These are phyloP conservation scores for Syncephalastrum monosporum DNA, from an alignment of 371 early-diverging fungal genomes.

Conservation along the genomic window DNA sequence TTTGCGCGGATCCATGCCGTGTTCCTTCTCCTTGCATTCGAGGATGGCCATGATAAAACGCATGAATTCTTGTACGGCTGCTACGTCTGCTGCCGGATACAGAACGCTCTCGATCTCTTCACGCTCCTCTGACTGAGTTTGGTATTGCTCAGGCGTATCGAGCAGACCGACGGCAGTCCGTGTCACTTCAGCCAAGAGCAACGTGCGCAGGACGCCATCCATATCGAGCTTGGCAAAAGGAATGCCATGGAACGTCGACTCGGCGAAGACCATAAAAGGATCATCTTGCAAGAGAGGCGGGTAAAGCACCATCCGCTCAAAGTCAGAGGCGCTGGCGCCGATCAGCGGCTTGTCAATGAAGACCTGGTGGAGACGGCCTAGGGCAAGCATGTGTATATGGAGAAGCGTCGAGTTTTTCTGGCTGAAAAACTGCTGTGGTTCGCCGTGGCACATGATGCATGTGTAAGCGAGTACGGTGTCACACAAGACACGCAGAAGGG, in stretches of 20 bases:
- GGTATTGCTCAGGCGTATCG: conserved; percentile 1
- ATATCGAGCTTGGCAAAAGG: conserved; percentile 59
- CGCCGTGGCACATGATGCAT: conserved; percentile 44
- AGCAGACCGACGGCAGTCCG: conserved; percentile 47
- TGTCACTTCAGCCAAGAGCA: conserved; percentile 66
- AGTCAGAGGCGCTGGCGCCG: conserved; percentile 11
- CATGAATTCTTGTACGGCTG: conserved; percentile 26
- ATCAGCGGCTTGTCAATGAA: conserved; percentile 27
- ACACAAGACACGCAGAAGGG: conserved; percentile 63
- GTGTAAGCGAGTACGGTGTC: conserved; percentile 62
- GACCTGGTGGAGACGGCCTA: conserved; percentile 52
- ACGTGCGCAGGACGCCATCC: conserved; percentile 62
- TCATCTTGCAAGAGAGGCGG: conserved; percentile 69
- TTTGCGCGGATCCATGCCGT: conserved; percentile 3
- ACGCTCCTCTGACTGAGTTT: conserved; percentile 4
- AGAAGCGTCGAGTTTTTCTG: conserved; percentile 11
- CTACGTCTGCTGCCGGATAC: background rate
- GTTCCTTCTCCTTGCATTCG: background rate
- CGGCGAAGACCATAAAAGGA: conserved; percentile 65
- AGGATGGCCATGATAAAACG: conserved; percentile 18
- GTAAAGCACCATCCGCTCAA: conserved; percentile 26
- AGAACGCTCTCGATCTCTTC: conserved; percentile 13
- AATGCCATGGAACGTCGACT: conserved; percentile 54
- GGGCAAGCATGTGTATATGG: conserved; percentile 33
- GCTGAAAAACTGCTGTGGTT: conserved; percentile 5